These are phyloP conservation scores for Spergularia azorica DNA, from an alignment of 179 eudicot species.

Conservation along the genomic window DNA sequence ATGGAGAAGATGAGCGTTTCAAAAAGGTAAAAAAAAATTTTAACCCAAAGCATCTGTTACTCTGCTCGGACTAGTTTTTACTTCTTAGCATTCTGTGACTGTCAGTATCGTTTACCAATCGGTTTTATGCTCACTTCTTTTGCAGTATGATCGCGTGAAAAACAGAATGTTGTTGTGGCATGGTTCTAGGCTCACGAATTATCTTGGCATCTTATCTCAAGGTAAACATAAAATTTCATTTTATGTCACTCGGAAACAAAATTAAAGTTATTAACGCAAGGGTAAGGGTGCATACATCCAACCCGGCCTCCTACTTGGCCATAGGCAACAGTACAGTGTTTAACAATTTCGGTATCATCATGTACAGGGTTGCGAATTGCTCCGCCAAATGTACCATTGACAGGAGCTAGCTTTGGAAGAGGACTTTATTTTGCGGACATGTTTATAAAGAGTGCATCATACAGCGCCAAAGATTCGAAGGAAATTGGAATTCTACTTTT, in stretches of 20 bases:
- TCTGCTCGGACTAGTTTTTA: too few relatives aligned
- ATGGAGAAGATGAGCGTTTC: conserved; percentile 70
- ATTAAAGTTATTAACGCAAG: too few relatives aligned
- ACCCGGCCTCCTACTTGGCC: too few relatives aligned
- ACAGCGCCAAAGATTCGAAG: conserved; percentile 22
- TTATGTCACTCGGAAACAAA: neutral
- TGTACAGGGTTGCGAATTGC: conserved; percentile 82
- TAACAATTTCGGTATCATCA: neutral
- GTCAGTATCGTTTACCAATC: too few relatives aligned
- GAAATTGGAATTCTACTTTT: conserved; percentile 34
- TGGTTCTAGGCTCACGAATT: conserved; percentile 91
- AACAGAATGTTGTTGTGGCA: conserved; percentile 94
- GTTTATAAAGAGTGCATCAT: conserved; percentile 92
- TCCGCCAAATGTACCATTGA: conserved; percentile 85
- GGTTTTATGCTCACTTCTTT: conserved; percentile 14
- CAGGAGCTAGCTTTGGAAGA: conserved; percentile 90
- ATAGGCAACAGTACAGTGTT: too few relatives aligned
- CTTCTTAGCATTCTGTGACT: too few relatives aligned
- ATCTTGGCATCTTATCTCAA: conserved; percentile 85
- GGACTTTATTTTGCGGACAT: conserved; percentile 97
- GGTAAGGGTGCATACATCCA: too few relatives aligned
- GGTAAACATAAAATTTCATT: conserved; percentile 36
- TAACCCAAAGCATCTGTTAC: too few relatives aligned
- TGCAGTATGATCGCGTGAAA: conserved; percentile 63
- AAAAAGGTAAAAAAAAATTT: conserved; percentile 45